Conservation (phyloP, 805 yeast genomes). For the Ogataea parapolymorpha region DNA sequence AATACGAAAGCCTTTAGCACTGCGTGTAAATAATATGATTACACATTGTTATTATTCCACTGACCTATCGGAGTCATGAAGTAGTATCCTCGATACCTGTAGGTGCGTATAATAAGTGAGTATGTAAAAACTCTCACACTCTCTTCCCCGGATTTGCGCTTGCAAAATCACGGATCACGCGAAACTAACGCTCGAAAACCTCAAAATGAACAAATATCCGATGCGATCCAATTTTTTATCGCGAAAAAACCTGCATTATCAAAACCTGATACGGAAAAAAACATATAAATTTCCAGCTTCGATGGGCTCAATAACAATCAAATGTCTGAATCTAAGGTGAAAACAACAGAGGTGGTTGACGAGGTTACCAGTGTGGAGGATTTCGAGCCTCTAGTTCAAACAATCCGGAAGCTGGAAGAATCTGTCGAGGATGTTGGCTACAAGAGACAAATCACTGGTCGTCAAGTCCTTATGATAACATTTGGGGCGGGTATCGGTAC, state of each 20-base stretch:
- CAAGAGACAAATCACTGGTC: constrained; percentile 32
- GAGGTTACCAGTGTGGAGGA: constrained; percentile 26
- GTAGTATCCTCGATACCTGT: too few relatives aligned
- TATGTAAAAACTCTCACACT: too few relatives aligned
- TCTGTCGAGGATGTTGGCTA: constrained; percentile 23
- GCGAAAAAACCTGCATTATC: background rate
- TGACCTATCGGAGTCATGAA: too few relatives aligned
- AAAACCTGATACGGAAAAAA: background rate
- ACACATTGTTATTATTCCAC: too few relatives aligned
- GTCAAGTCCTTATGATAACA: constrained; percentile 70
- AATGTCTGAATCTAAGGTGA: background rate
- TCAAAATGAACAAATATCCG: background rate
- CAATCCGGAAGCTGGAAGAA: constrained; percentile 23
- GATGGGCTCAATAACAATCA: too few relatives aligned
- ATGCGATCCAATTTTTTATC: background rate
- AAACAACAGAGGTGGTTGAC: constrained; percentile 5
- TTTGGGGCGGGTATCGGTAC: constrained; percentile 86
- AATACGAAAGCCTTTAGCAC: background rate
- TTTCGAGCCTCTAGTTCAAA: constrained; percentile 35
- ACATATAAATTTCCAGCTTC: background rate
- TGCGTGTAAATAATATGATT: too few relatives aligned
- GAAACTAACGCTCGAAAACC: too few relatives aligned
- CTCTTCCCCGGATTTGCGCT: too few relatives aligned
- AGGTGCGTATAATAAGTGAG: too few relatives aligned
- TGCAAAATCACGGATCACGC: too few relatives aligned